Evolutionary conservation across 1,284 basidiomycete genomes (phyloP).

Genomic region (Heterobasidion irregulare): DNA sequence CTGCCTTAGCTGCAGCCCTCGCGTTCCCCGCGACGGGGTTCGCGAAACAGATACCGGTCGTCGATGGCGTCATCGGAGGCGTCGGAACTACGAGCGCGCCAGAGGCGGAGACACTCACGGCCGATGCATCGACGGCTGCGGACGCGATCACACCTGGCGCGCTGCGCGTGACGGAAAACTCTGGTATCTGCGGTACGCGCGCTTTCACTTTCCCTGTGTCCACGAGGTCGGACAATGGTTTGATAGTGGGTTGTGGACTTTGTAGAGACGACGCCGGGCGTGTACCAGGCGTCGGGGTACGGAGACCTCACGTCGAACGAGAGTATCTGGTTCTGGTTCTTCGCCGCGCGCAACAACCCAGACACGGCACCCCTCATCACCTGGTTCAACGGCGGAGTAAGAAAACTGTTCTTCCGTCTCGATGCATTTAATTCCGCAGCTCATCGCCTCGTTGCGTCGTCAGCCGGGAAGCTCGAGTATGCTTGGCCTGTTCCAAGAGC

Average conservation of each 20-base stretch:
- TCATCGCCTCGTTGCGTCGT: neutral
- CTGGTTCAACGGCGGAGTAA: conserved; percentile 61
- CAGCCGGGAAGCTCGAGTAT: conserved; percentile 59
- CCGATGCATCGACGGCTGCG: neutral
- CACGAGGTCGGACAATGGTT: neutral
- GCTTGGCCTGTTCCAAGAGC: conserved; percentile 61
- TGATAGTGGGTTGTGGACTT: neutral
- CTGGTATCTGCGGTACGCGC: conserved; percentile 38
- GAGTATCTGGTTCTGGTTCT: conserved; percentile 68
- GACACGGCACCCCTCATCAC: conserved; percentile 49
- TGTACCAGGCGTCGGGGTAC: conserved; percentile 54
- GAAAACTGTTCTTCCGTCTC: conserved; percentile 12
- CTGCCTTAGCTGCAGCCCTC: neutral
- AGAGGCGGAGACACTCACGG: neutral
- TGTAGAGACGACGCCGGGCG: conserved; percentile 45
- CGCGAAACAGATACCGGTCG: conserved; percentile 32
- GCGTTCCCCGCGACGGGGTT: neutral
- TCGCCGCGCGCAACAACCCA: conserved; percentile 49
- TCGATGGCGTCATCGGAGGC: conserved; percentile 39
- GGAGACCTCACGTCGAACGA: conserved; percentile 42
- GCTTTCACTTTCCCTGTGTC: neutral
- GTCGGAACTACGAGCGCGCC: conserved; percentile 13
- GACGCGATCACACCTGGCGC: conserved; percentile 32
- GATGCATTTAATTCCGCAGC: neutral
- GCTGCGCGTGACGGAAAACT: conserved; percentile 44